Conservation (phyloP, 371 early-diverging fungal species). For the Circinella umbellata region DNA sequence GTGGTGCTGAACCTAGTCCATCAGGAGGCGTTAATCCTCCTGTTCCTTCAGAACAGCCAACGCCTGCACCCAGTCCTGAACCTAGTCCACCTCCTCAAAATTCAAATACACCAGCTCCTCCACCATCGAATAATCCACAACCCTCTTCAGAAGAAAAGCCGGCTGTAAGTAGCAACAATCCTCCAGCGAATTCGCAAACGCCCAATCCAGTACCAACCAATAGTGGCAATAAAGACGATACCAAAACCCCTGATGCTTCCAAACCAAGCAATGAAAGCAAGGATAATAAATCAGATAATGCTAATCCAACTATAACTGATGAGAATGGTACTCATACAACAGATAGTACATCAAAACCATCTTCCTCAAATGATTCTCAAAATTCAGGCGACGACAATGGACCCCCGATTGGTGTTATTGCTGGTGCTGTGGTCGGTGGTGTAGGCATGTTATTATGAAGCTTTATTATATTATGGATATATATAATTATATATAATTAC, state of each 20-base stretch:
- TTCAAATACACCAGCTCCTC: slow-evolving; percentile 6
- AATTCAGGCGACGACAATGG: slow-evolving; percentile 14
- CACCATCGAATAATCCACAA: slow-evolving; percentile 1
- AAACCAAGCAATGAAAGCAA: neutral
- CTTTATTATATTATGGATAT: neutral
- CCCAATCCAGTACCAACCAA: neutral
- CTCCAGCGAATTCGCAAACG: neutral
- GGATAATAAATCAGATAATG: neutral
- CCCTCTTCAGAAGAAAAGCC: slow-evolving; percentile 4
- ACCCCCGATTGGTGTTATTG: slow-evolving; percentile 36
- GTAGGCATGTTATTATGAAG: slow-evolving; percentile 35
- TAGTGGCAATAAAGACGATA: slow-evolving; percentile 2
- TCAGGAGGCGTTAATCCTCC: neutral
- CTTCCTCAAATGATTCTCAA: neutral
- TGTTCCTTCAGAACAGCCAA: neutral
- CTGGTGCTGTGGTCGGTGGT: slow-evolving; percentile 47
- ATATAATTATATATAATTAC: neutral
- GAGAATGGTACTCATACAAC: neutral
- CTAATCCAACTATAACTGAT: neutral
- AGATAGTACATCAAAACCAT: neutral
- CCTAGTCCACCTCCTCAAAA: slow-evolving; percentile 11
- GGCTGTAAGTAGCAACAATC: neutral
- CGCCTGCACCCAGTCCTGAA: neutral
- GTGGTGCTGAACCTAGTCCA: neutral
- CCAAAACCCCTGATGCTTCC: neutral